Percentiles rank a stretch among this genome's conserved stretches.
Conservation (phyloP, 176 grass and related monocot genomes). For the Saccharum spontaneum region DNA sequence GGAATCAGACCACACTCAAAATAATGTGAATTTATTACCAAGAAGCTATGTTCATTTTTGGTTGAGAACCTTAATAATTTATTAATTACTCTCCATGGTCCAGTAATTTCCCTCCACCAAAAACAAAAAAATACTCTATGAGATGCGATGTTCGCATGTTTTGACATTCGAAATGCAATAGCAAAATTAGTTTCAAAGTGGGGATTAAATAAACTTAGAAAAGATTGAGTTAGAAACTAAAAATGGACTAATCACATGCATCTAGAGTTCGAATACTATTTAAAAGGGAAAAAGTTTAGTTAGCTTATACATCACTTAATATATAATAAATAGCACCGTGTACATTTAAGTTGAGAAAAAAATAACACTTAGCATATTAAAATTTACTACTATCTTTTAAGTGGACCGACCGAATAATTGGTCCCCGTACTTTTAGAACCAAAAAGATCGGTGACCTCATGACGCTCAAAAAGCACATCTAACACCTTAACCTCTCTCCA, state of each 20-base stretch:
- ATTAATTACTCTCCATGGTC: not conserved
- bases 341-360: not conserved
- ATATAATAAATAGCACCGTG: not conserved
- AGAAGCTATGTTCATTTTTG: too few species aligned
- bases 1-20: too few species aligned
- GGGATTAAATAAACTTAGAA: not conserved
- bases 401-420: constrained; percentile 34
- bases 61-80: not conserved
- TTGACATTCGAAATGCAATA: not conserved
- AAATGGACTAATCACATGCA: not conserved
- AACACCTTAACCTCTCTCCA: not conserved
- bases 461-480: constrained; percentile 5
- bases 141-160: not conserved
- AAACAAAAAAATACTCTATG: not conserved
- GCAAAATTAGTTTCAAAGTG: not conserved
- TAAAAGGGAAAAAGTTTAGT: not conserved
- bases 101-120: not conserved
- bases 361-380: not conserved
- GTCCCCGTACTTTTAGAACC: not conserved
- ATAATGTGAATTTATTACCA: too few species aligned
- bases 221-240: not conserved
- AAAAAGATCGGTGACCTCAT: constrained; percentile 9
- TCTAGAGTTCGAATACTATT: not conserved
- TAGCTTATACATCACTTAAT: too few species aligned
- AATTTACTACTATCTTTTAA: not conserved